Conservation (phyloP, 164 flowering plant genomes). For the Akebia trifoliata region DNA sequence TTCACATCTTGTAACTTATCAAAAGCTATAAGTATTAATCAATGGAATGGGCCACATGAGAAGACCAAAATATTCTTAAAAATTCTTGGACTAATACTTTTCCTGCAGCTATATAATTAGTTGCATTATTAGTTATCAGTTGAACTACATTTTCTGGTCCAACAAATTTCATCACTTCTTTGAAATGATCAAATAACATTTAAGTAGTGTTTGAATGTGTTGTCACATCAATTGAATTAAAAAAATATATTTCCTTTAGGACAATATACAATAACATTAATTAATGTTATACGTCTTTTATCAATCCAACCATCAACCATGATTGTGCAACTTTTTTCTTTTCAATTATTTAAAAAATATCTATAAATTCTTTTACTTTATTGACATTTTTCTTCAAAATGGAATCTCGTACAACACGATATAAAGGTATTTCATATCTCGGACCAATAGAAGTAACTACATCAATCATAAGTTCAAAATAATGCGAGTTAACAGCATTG, state of each 20-base stretch:
- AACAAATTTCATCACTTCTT: slow-evolving; percentile 6
- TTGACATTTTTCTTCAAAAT: too few relatives aligned
- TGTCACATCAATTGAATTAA: slow-evolving; percentile 13
- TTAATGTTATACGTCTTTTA: not conserved
- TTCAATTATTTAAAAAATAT: not conserved
- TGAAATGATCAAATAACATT: not conserved
- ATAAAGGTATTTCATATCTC: slow-evolving; percentile 3
- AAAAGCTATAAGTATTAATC: too few relatives aligned
- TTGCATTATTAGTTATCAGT: slow-evolving; percentile 13
- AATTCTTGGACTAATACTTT: too few relatives aligned
- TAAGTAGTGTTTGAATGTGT: not conserved
- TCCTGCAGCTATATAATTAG: slow-evolving; percentile 8
- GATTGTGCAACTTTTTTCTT: not conserved
- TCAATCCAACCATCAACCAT: not conserved
- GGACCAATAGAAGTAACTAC: not conserved
- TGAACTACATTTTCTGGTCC: slow-evolving; percentile 3
- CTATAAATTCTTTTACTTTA: not conserved
- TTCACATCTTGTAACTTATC: not conserved
- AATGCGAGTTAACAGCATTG: slow-evolving; percentile 4
- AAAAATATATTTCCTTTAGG: slow-evolving; percentile 8
- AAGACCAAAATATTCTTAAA: too few relatives aligned
- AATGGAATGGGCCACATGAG: too few relatives aligned
- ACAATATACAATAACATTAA: too few relatives aligned
- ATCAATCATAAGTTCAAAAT: slow-evolving; percentile 3
- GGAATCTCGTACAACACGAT: too few relatives aligned